A percentile compares a stretch with the other conserved stretches of the same genome.
These are phyloP conservation scores for Russula emetica DNA, from an alignment of 768 basidiomycete genomes.

Conservation along the genomic window DNA sequence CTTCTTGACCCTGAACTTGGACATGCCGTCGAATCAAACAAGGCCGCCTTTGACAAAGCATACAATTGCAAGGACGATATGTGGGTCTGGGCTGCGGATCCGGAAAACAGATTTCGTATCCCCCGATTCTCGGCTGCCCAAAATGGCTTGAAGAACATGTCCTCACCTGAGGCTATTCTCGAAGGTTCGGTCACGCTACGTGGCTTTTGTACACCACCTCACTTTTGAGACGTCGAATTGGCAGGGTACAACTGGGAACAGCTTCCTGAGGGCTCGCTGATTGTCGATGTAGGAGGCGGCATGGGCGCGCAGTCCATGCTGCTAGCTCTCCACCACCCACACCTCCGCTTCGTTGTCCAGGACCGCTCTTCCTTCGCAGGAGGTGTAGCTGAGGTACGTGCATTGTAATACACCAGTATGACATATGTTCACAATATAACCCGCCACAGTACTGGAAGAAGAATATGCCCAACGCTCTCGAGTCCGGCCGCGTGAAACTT, in stretches of 20 bases:
- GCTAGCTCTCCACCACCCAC: constrained; percentile 2
- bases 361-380: constrained; percentile 10
- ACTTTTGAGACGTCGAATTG: neutral
- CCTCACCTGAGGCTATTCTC: neutral
- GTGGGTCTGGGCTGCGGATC: constrained; percentile 4
- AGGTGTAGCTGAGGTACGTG: constrained; percentile 2
- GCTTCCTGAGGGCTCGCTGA: constrained; percentile 10
- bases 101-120: constrained; percentile 8
- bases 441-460: constrained; percentile 7
- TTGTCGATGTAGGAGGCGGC: constrained; percentile 21
- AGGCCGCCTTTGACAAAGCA: constrained; percentile 16
- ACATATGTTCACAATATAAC: neutral
- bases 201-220: neutral
- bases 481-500: constrained; percentile 11
- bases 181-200: neutral
- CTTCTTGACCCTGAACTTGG: constrained; percentile 25
- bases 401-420: neutral
- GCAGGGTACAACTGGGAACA: constrained; percentile 11
- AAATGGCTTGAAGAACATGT: constrained; percentile 15
- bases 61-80: neutral
- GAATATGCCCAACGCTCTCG: neutral
- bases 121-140: constrained; percentile 12
- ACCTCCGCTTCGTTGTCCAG: constrained; percentile 19
- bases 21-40: constrained; percentile 4
- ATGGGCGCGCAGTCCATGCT: constrained; percentile 12